These are phyloP conservation scores for Cryptococcus hybrid DNA, from an alignment of 1,284 basidiomycete species.

Conservation along the genomic window DNA sequence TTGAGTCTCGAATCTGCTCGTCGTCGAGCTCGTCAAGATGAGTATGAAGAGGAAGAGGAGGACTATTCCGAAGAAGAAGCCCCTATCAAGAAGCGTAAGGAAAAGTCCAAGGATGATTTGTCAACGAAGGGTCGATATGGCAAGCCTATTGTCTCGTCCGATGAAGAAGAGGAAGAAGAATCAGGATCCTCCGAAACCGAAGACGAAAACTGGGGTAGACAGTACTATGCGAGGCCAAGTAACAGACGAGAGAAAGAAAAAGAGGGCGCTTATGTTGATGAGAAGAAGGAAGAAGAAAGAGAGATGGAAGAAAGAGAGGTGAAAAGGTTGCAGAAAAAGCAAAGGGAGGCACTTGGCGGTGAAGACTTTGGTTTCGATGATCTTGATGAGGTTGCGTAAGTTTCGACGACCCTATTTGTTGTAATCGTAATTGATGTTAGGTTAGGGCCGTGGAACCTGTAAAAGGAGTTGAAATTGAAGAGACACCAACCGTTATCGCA, in stretches of 20 bases:
- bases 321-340: slow-evolving; percentile 71
- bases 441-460: neutral
- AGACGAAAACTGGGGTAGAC: slow-evolving; percentile 72
- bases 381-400: slow-evolving; percentile 51
- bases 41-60: slow-evolving; percentile 44
- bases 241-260: slow-evolving; percentile 65
- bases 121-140: slow-evolving; percentile 46
- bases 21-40: slow-evolving; percentile 40
- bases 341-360: slow-evolving; percentile 67
- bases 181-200: slow-evolving; percentile 47
- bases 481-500: slow-evolving; percentile 12
- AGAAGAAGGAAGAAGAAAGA: slow-evolving; percentile 74
- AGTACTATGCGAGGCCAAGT: slow-evolving; percentile 68
- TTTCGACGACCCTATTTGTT: slow-evolving; percentile 3
- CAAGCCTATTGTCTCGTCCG: slow-evolving; percentile 52
- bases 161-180: slow-evolving; percentile 57
- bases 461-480: neutral
- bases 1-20: slow-evolving; percentile 56
- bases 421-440: neutral
- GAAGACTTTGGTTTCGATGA: slow-evolving; percentile 82
- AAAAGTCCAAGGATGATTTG: slow-evolving; percentile 46
- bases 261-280: slow-evolving; percentile 61
- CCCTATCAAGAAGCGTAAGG: slow-evolving; percentile 45
- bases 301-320: slow-evolving; percentile 88
- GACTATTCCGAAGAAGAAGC: slow-evolving; percentile 38